Evolutionary conservation across 345 rosid species (phyloP), one percentile per base, ranked within the genome.

Genomic region (Eutrema heterophyllum): DNA sequence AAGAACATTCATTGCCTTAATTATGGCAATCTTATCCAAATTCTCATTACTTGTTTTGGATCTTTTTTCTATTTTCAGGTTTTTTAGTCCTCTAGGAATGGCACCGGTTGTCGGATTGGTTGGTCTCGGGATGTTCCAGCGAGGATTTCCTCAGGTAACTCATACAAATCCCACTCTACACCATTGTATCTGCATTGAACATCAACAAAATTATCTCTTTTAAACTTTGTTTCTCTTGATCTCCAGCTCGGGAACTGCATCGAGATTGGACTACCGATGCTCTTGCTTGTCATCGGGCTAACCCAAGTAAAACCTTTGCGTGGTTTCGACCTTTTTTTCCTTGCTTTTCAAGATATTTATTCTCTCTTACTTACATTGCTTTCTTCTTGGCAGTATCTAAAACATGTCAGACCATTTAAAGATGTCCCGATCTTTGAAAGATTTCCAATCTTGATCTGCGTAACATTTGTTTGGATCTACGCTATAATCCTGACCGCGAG

Each of bases 251-350:
- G 97, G 40, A 89, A 80, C 71, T 95, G 99, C 64, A 90, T 92
- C 46, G 99, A 95, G 86, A 83, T 95, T 16, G 99, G 99, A 59
- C 61, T 95, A 82, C 98, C 99, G 1, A 95, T 86, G 98, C 84
- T 95, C 56, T 68, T 92, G 67, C 77, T 95, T 75, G 84, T 95
- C 56, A 84, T 87, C 2, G 97, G 92, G 38, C 45, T 84, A 74
- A 87, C 89, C 2, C 96, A 90, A 80, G 99, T 95, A 81, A 59
- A 52, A 43, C 55, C 68, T 67, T 74, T 65, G 27, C 65, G 14
- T 60, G 8, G 9, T 49, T 67, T 59, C 9, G 10, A 38, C 52
- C 49, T 5, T 44, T 2, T 45, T 73, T 32, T 1, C 9, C 33
- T 64, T 65, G 32, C 50, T 65, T 9, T 66, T 6, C 41, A 29